Evolutionary conservation across 1,139 yeast species (phyloP), one percentile per base, ranked within the genome.

Genomic region (Saccharomyces hybrid): DNA sequence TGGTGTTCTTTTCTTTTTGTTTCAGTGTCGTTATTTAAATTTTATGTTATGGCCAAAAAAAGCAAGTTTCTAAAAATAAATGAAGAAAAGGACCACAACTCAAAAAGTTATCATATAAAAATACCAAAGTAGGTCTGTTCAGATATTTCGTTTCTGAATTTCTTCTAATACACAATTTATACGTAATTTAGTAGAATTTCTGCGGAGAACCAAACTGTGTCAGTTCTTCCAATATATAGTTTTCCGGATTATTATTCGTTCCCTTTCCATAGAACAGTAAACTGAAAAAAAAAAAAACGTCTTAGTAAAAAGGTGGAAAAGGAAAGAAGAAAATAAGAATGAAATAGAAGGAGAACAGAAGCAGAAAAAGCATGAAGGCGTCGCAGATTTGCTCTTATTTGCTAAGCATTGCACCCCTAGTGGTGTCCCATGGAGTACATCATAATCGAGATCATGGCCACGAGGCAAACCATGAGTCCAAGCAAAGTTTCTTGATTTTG

Each of bases 401-500:
- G 25, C 27, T 44, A 28, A 13, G 27, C 26, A 13, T 46, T 14
- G 19, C 27, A 19, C n/a, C 26, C 34, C 34, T 42, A 16, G 23
- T 31, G 55, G 25, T 42, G 8, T 25, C 14, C 1, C 54, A 49
- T 31, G 25, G 27, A 6, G 55, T 51, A 32, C 55, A 51, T 16
- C 62, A 58, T 42, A 47, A 47, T 16, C 52, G 51, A 48, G 49
- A 48, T 19, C 50, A 52, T 47, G 48, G 27, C 11, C 55, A 54
- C 19, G 44, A 13, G n/a, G 25, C 25, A 34, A 9, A 34, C 9
- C 16, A 23, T 32, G 26, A 46, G 42, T 19, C 3, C 46, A 14
- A 29, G 41, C 14, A 38, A 47, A n/a, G 51, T 48, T 11, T 9
- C 48, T 14, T 44, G 13, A 11, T 38, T 19, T 38, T 38, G 44